Evolutionary conservation across 768 basidiomycete species (phyloP).

Genomic region (Amanita phalloides): DNA sequence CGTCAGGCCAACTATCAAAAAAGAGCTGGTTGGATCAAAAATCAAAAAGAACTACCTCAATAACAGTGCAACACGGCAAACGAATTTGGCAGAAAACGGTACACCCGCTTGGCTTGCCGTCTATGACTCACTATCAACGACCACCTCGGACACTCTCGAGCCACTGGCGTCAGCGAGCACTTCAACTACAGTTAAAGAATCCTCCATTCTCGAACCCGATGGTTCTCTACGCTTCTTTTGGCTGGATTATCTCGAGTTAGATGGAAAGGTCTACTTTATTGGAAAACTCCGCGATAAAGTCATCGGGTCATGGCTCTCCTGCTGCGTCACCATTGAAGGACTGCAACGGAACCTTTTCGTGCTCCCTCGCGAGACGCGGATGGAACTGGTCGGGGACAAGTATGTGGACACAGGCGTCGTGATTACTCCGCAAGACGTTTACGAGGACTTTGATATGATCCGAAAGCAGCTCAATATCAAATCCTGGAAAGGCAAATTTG

Average conservation of each 20-base stretch:
- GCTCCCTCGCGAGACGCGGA: conserved; percentile 61
- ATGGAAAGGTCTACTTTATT: conserved; percentile 78
- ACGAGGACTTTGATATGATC: conserved; percentile 74
- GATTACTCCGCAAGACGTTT: conserved; percentile 62
- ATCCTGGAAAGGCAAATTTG: conserved; percentile 73
- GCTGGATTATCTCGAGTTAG: conserved; percentile 87
- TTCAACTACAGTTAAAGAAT: conserved; percentile 19
- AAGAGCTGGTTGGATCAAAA: conserved; percentile 18
- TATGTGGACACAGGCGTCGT: conserved; percentile 66
- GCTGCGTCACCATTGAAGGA: conserved; percentile 77
- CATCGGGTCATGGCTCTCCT: conserved; percentile 63
- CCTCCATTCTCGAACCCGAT: conserved; percentile 59
- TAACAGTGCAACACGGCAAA: conserved; percentile 7
- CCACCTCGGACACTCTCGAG: conserved; percentile 50
- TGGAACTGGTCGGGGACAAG: conserved; percentile 45
- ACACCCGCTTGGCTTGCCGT: conserved; percentile 63
- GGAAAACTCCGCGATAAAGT: conserved; percentile 85
- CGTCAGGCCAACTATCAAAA: conserved; percentile 21
- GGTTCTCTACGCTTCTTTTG: conserved; percentile 89
- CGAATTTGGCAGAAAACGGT: conserved; percentile 34
- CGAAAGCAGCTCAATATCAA: conserved; percentile 64
- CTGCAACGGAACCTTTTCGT: conserved; percentile 88
- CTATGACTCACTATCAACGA: conserved; percentile 60
- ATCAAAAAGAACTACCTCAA: conserved; percentile 13
- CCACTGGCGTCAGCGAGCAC: conserved; percentile 25